Percentiles rank a stretch among this genome's conserved stretches.
phyloP scores from a whole-genome alignment of 441 rosid genomes.

The Bruguiera hainesii region DNA sequence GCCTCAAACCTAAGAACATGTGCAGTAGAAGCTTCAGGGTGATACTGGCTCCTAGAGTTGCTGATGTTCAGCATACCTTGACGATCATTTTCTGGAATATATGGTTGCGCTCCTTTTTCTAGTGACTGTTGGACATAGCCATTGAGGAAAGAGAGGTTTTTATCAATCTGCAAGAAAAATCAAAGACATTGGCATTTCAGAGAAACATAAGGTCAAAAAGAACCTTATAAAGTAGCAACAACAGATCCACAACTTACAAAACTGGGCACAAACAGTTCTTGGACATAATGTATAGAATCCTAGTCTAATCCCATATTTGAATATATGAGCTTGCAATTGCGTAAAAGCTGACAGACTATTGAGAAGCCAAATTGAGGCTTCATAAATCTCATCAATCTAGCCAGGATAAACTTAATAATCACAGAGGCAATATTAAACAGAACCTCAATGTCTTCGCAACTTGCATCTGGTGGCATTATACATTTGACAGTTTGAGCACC shows the following conservation, averaged over 20 bases:
- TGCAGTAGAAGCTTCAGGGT: slow-evolving; percentile 45
- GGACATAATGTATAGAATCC: no score
- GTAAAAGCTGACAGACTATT: not conserved
- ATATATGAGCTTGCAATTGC: not conserved
- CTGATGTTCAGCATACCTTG: slow-evolving; percentile 42
- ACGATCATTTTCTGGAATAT: slow-evolving; percentile 79
- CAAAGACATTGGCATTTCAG: slow-evolving; percentile 12
- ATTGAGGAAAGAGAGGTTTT: slow-evolving; percentile 71
- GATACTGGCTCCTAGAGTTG: slow-evolving; percentile 55
- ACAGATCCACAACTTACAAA: not conserved
- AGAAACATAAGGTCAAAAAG: not conserved
- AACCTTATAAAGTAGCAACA: not conserved
- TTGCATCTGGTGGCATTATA: slow-evolving; percentile 85
- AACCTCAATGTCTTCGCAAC: slow-evolving; percentile 98
- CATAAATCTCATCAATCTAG: not conserved
- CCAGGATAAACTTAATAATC: not conserved
- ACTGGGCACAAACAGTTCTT: not conserved
- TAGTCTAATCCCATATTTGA: no score
- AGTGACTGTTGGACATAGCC: slow-evolving; percentile 63
- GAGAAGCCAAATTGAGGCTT: not conserved
- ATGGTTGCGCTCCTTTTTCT: slow-evolving; percentile 80
- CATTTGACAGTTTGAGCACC: slow-evolving; percentile 63
- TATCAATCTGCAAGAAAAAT: slow-evolving; percentile 66
- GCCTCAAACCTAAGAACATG: slow-evolving; percentile 95
- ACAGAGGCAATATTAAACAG: not conserved